Percentiles rank a stretch among this genome's conserved stretches.
Conservation (phyloP, 495 filamentous ascomycete species). For the Penicillium bialowiezense region DNA sequence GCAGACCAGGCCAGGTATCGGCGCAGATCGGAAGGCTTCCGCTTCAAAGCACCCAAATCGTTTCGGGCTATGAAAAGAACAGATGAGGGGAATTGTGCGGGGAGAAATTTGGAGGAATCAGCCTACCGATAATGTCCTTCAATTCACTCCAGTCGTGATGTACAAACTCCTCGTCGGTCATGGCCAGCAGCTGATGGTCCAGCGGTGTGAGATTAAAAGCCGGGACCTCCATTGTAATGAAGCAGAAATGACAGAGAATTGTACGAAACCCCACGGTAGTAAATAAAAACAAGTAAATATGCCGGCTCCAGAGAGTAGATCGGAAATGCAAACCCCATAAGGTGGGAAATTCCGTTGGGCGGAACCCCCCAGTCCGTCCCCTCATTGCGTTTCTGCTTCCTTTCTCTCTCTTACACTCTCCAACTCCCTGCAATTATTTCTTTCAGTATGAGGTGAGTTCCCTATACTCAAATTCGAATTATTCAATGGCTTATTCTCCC, state of each 20-base stretch:
- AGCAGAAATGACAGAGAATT: background rate
- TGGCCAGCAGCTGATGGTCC: constrained; percentile 63
- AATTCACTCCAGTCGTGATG: constrained; percentile 70
- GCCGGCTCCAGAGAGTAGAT: background rate
- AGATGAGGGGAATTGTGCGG: constrained; percentile 11
- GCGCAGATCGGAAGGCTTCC: constrained; percentile 77
- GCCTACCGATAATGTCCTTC: constrained; percentile 61
- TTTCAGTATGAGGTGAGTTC: constrained; percentile 37
- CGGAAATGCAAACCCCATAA: constrained; percentile 14
- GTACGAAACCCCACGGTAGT: background rate
- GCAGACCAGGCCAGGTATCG: constrained; percentile 80
- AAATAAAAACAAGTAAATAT: too few relatives aligned
- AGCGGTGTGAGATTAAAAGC: constrained; percentile 65
- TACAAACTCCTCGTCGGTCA: constrained; percentile 67
- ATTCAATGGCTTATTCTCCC: constrained; percentile 16
- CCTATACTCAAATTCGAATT: background rate
- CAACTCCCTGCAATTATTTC: background rate
- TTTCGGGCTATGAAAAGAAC: constrained; percentile 53
- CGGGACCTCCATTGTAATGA: constrained; percentile 13
- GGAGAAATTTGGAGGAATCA: constrained; percentile 4
- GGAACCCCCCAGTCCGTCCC: constrained; percentile 12
- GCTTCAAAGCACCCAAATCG: constrained; percentile 70
- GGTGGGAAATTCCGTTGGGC: constrained; percentile 27
- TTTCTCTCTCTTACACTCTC: constrained; percentile 5
- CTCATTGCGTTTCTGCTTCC: constrained; percentile 8